phyloP scores from a whole-genome alignment of 2,329 filamentous ascomycete genomes.

The Ophiostoma sp. region DNA sequence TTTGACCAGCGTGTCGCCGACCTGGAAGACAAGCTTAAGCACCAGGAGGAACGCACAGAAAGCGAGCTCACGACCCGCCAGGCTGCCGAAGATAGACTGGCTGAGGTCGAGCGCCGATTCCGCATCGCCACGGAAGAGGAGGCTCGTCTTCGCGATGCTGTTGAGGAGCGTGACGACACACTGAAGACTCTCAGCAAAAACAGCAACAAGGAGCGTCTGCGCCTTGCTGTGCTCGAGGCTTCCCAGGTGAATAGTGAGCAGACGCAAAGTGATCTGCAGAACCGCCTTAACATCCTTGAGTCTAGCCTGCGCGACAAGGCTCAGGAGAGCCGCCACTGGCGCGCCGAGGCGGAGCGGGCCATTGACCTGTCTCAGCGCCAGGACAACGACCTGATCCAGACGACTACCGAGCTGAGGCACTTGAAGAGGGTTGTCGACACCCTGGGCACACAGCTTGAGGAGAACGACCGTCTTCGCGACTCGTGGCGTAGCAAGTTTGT shows the following conservation, averaged over 20 bases:
- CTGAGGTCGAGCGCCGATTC: slow-evolving; percentile 65
- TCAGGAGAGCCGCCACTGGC: slow-evolving; percentile 56
- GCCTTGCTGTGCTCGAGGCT: slow-evolving; percentile 61
- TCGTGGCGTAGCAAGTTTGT: slow-evolving; percentile 79
- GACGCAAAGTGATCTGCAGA: slow-evolving; percentile 50
- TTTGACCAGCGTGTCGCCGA: slow-evolving; percentile 59
- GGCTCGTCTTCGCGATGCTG: slow-evolving; percentile 57
- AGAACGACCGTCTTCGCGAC: slow-evolving; percentile 78
- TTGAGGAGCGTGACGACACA: slow-evolving; percentile 65
- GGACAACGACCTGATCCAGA: slow-evolving; percentile 45
- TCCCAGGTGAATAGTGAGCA: slow-evolving; percentile 55
- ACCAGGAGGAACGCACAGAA: slow-evolving; percentile 59
- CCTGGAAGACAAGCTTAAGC: slow-evolving; percentile 61
- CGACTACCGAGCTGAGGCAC: slow-evolving; percentile 60
- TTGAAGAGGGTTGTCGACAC: slow-evolving; percentile 68
- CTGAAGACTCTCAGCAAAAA: slow-evolving; percentile 55
- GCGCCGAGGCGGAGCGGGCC: slow-evolving; percentile 55
- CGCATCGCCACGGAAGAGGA: slow-evolving; percentile 68
- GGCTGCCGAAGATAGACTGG: slow-evolving; percentile 64
- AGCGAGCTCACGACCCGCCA: slow-evolving; percentile 58
- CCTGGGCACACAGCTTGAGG: slow-evolving; percentile 72
- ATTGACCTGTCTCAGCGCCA: slow-evolving; percentile 47
- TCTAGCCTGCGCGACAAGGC: slow-evolving; percentile 50
- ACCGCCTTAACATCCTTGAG: slow-evolving; percentile 50
- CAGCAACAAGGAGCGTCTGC: slow-evolving; percentile 52